Evolutionary conservation across 1,284 basidiomycete genomes (phyloP).

Genomic region (Rhodofomes roseus): DNA sequence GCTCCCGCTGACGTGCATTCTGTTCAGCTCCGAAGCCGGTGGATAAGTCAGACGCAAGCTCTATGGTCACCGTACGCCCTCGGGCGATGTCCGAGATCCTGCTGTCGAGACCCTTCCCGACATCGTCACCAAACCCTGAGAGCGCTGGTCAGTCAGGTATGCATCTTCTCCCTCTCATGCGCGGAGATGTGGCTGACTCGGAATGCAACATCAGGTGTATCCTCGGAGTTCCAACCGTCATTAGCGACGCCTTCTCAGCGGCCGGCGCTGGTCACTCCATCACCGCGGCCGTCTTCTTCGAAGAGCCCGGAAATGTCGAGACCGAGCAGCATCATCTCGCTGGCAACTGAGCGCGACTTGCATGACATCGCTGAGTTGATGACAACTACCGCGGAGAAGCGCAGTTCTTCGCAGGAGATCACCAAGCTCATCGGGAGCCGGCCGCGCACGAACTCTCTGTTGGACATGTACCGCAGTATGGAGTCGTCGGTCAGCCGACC

Average conservation of each 20-base stretch:
- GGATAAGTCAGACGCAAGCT: conserved; percentile 11
- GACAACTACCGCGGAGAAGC: conserved; percentile 17
- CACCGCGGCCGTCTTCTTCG: neutral
- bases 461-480: conserved; percentile 6
- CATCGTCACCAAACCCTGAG: neutral
- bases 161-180: neutral
- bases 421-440: conserved; percentile 3
- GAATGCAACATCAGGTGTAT: neutral
- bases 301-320: neutral
- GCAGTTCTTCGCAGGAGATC: conserved; percentile 1
- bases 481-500: conserved; percentile 1
- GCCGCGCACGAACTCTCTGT: conserved; percentile 11
- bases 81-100: conserved; percentile 7
- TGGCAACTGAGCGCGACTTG: conserved; percentile 30
- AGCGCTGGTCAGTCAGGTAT: neutral
- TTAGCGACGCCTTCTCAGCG: neutral
- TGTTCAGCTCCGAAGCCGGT: neutral
- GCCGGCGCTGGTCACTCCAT: neutral
- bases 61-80: conserved; percentile 2
- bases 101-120: neutral
- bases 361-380: conserved; percentile 31
- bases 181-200: too few species aligned
- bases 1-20: neutral
- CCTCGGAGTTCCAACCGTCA: neutral
- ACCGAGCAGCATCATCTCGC: conserved; percentile 24